phyloP scores from a whole-genome alignment of 2,329 filamentous ascomycete genomes.

The Nothophoma quercina region DNA sequence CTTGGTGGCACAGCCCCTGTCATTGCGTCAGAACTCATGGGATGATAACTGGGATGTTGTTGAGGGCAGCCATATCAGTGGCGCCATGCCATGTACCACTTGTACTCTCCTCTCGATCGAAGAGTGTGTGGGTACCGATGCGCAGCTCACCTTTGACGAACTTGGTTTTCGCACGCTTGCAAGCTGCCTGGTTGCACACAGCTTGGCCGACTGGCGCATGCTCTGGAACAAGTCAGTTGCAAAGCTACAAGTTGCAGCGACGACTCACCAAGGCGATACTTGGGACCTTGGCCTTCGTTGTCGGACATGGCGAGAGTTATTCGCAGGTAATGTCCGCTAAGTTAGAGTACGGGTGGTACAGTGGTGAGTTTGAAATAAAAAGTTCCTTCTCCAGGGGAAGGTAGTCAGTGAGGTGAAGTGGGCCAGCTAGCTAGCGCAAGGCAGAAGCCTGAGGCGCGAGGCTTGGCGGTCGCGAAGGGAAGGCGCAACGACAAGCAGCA shows the following conservation, averaged over 20 bases:
- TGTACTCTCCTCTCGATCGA: slow-evolving; percentile 65
- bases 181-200: slow-evolving; percentile 71
- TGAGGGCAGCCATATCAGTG: slow-evolving; percentile 72
- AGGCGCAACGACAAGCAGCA: no score
- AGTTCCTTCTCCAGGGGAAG: no score
- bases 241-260: no score
- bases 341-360: no score
- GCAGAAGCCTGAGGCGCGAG: no score
- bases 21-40: background rate
- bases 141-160: slow-evolving; percentile 81
- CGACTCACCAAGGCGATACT: slow-evolving; percentile 25
- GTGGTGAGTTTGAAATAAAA: no score
- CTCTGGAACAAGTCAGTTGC: slow-evolving; percentile 8
- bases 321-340: no score
- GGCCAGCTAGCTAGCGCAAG: no score
- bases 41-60: background rate
- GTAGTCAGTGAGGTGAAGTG: no score
- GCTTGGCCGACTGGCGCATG: slow-evolving; percentile 16
- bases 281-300: slow-evolving; percentile 13
- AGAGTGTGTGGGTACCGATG: slow-evolving; percentile 68
- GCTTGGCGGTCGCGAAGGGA: no score
- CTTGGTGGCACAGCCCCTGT: slow-evolving; percentile 87
- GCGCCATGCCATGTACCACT: slow-evolving; percentile 70
- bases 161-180: slow-evolving; percentile 66
- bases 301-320: background rate